These are phyloP conservation scores for Trichoderma brevicompactum DNA, from an alignment of 2,329 filamentous ascomycete genomes.

Conservation along the genomic window DNA sequence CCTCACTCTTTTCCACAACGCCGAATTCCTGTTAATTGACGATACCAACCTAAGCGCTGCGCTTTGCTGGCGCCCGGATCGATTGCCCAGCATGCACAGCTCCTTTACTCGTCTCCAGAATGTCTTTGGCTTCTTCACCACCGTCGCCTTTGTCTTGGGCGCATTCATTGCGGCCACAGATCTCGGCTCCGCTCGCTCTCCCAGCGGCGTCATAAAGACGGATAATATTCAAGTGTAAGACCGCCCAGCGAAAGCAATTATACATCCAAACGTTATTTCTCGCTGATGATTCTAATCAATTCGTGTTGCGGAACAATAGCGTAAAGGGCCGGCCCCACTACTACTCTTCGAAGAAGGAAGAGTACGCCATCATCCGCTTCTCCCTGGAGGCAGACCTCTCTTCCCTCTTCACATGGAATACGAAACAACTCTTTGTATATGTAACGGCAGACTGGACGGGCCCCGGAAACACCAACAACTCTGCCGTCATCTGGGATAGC, in stretches of 20 bases:
- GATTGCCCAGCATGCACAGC: conserved; percentile 74
- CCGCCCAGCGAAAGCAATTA: not conserved
- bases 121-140: conserved; percentile 97
- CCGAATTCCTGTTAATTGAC: not conserved
- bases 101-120: conserved; percentile 83
- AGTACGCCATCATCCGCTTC: conserved; percentile 94
- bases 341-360: conserved; percentile 89
- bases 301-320: conserved; percentile 48
- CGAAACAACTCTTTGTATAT: conserved; percentile 97
- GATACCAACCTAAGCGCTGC: not conserved
- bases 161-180: conserved; percentile 81
- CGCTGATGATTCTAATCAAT: not conserved
- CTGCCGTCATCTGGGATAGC: conserved; percentile 92
- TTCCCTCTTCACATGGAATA: conserved; percentile 98
- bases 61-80: conserved; percentile 11
- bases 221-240: conserved; percentile 83
- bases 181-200: conserved; percentile 69
- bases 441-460: conserved; percentile 76
- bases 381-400: conserved; percentile 89
- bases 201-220: conserved; percentile 63
- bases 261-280: conserved; percentile 35
- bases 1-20: conserved; percentile 6
- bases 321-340: conserved; percentile 94
- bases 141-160: conserved; percentile 81
- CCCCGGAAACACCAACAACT: conserved; percentile 55